phyloP scores from a whole-genome alignment of 1,284 basidiomycete species.

The Sphaerobolus stellatus region DNA sequence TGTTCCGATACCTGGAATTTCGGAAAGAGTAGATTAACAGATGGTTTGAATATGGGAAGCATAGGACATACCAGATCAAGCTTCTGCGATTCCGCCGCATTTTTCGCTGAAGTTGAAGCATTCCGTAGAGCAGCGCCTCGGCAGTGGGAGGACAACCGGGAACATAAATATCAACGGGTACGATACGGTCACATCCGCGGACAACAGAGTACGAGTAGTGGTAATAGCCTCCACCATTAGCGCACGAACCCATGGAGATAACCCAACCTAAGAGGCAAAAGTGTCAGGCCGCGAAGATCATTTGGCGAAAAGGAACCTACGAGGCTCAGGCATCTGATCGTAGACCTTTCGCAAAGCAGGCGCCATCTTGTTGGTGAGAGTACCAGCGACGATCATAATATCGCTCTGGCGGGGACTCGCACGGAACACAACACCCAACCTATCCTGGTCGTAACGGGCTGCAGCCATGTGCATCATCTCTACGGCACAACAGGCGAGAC shows the following conservation, averaged over 20 bases:
- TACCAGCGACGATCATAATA: slow-evolving; percentile 99
- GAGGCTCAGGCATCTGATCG: slow-evolving; percentile 95
- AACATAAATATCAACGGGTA: slow-evolving; percentile 97
- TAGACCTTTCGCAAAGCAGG: slow-evolving; percentile 94
- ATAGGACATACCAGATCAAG: slow-evolving; percentile 76
- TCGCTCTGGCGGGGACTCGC: slow-evolving; percentile 97
- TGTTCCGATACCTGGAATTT: slow-evolving; percentile 14
- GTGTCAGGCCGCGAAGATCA: background rate
- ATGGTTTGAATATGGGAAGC: background rate
- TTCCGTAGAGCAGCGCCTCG: slow-evolving; percentile 91
- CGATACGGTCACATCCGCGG: slow-evolving; percentile 99
- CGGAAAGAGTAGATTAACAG: background rate
- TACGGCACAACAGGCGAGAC: slow-evolving; percentile 97
- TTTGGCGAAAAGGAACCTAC: slow-evolving; percentile 43
- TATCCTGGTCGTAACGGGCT: slow-evolving; percentile 97
- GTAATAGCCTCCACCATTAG: slow-evolving; percentile 98
- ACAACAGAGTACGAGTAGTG: slow-evolving; percentile 99
- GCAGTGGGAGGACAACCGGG: slow-evolving; percentile 94
- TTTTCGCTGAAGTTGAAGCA: slow-evolving; percentile 97
- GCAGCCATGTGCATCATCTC: slow-evolving; percentile 99
- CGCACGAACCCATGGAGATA: slow-evolving; percentile 99
- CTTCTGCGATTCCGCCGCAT: slow-evolving; percentile 90
- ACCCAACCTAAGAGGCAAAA: slow-evolving; percentile 74
- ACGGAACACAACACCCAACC: slow-evolving; percentile 97
- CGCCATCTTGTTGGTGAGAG: slow-evolving; percentile 99